phyloP scores from a whole-genome alignment of 1,284 basidiomycete species.

The Trametes sp. region DNA sequence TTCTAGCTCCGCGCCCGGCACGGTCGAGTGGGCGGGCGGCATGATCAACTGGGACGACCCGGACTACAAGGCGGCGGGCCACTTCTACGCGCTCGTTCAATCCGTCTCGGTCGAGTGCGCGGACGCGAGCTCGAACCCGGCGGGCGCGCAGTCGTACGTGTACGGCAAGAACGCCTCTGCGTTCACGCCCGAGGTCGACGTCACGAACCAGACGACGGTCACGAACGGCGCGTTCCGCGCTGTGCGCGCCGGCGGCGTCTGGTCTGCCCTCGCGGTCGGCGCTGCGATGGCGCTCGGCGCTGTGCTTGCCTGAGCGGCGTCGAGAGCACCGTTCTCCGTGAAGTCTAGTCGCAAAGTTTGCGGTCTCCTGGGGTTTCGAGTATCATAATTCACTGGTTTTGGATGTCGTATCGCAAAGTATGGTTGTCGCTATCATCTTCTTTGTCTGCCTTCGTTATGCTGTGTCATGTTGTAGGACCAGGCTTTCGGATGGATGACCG shows the following conservation, averaged over 20 bases:
- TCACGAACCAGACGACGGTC: constrained; percentile 61
- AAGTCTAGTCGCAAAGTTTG: no score
- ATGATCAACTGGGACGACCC: constrained; percentile 81
- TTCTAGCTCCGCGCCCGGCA: constrained; percentile 63
- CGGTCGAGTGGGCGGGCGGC: constrained; percentile 80
- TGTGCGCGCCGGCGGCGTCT: constrained; percentile 12
- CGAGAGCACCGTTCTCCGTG: background rate
- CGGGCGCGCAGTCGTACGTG: constrained; percentile 65
- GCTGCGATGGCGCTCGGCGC: constrained; percentile 30
- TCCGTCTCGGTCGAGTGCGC: constrained; percentile 64
- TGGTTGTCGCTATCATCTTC: constrained; percentile 2
- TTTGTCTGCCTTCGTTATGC: background rate
- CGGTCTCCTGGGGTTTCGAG: constrained; percentile 13
- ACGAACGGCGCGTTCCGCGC: constrained; percentile 29
- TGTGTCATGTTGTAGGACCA: constrained; percentile 2
- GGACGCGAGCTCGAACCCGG: constrained; percentile 50
- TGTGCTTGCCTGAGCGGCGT: constrained; percentile 19
- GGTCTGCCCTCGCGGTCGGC: constrained; percentile 25
- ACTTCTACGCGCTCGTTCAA: constrained; percentile 24
- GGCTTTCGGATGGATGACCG: no score
- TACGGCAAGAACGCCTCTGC: constrained; percentile 63
- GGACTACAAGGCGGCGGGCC: constrained; percentile 71
- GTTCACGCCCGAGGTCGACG: constrained; percentile 57
- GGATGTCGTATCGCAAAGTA: constrained; percentile 8
- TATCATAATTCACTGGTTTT: constrained; percentile 4